phyloP scores from a whole-genome alignment of 2,329 filamentous ascomycete species.

The Fusarium duplospermum region DNA sequence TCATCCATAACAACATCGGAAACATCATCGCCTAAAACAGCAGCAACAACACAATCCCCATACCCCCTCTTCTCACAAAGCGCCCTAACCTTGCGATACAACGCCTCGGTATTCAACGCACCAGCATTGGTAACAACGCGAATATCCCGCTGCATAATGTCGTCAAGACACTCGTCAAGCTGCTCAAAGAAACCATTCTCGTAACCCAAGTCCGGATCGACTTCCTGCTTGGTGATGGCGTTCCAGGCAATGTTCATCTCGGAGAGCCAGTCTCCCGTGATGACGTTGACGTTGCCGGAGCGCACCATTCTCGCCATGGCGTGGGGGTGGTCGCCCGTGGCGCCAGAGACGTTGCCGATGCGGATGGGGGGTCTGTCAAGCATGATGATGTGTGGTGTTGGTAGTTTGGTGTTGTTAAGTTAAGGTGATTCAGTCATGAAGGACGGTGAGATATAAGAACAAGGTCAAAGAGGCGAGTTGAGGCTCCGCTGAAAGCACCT shows the following conservation, averaged over 20 bases:
- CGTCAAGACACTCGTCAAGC: slow-evolving; percentile 54
- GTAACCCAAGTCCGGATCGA: slow-evolving; percentile 48
- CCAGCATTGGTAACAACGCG: slow-evolving; percentile 56
- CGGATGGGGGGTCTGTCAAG: slow-evolving; percentile 45
- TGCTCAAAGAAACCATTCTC: slow-evolving; percentile 56
- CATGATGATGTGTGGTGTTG: slow-evolving; percentile 40
- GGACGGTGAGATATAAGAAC: background rate
- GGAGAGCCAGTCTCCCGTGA: slow-evolving; percentile 55
- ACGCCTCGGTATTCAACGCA: slow-evolving; percentile 50
- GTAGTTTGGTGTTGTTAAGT: background rate
- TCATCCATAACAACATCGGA: slow-evolving; percentile 40
- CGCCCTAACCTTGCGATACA: slow-evolving; percentile 46
- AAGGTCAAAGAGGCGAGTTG: background rate
- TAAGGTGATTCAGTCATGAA: background rate
- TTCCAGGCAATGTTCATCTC: slow-evolving; percentile 64
- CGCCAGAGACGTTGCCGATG: slow-evolving; percentile 51
- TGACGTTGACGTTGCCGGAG: slow-evolving; percentile 50
- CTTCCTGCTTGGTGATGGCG: slow-evolving; percentile 50
- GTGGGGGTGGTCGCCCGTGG: slow-evolving; percentile 49
- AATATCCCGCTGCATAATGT: slow-evolving; percentile 49
- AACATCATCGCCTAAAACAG: slow-evolving; percentile 55
- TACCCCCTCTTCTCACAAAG: slow-evolving; percentile 47
- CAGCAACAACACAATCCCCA: slow-evolving; percentile 49
- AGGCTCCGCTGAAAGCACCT: slow-evolving; percentile 4
- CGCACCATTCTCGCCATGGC: slow-evolving; percentile 49